phyloP scores from a whole-genome alignment of 495 filamentous ascomycete species.

The Tetracladium marchalianum region DNA sequence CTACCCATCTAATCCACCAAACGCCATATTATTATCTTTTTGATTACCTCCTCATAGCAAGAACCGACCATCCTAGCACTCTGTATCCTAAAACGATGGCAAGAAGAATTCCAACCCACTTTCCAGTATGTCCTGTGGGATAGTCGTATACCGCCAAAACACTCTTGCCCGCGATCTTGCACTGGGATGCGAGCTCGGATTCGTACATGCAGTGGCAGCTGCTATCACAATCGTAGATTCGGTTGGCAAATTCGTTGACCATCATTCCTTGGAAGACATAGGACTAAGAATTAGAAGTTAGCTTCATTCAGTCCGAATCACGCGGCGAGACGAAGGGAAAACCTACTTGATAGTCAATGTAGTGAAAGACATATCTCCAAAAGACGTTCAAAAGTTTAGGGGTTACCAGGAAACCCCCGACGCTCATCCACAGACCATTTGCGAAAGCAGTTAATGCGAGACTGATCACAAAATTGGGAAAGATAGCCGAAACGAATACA shows the following conservation, averaged over 20 bases:
- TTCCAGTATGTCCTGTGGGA: constrained; percentile 46
- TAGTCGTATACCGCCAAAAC: constrained; percentile 63
- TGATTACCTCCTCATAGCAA: constrained; percentile 5
- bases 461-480: constrained; percentile 69
- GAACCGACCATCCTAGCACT: constrained; percentile 38
- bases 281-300: constrained; percentile 25
- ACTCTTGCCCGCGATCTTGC: constrained; percentile 54
- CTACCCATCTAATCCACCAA: not conserved
- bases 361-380: constrained; percentile 76
- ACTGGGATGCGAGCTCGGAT: constrained; percentile 49
- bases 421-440: constrained; percentile 82
- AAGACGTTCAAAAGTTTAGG: constrained; percentile 65
- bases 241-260: constrained; percentile 66
- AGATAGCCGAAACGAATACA: constrained; percentile 58
- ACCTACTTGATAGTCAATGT: constrained; percentile 63
- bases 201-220: constrained; percentile 63
- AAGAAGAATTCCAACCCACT: constrained; percentile 67
- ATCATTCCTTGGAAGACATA: constrained; percentile 90
- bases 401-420: constrained; percentile 57
- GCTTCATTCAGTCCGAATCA: not conserved
- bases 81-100: constrained; percentile 65
- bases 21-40: not conserved
- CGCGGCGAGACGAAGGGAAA: not conserved
- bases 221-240: constrained; percentile 46
- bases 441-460: constrained; percentile 70